Conservation (phyloP, 371 early-diverging fungal genomes). For the Actinomortierella ambigua region DNA sequence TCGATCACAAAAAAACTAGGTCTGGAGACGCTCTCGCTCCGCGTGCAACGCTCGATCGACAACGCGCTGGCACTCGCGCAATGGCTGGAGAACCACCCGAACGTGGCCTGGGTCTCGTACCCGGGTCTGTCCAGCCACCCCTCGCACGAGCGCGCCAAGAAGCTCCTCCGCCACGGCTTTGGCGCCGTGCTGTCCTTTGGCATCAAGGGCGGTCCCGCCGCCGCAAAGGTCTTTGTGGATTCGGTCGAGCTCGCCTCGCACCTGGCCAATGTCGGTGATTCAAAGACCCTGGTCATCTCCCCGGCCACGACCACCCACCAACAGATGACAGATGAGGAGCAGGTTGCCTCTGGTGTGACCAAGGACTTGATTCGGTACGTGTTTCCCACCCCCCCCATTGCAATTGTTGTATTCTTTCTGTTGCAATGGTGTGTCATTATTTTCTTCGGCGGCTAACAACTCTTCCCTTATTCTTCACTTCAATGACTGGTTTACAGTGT, state of each 20-base stretch:
- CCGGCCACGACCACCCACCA: conserved; percentile 87
- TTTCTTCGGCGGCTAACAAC: too few relatives aligned
- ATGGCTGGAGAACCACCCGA: conserved; percentile 73
- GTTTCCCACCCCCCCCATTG: too few relatives aligned
- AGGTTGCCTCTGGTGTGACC: conserved; percentile 75
- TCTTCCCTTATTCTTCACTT: too few relatives aligned
- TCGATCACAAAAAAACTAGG: conserved; percentile 15
- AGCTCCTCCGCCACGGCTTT: conserved; percentile 77
- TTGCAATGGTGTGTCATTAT: not conserved
- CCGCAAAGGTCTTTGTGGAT: conserved; percentile 70
- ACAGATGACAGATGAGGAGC: conserved; percentile 83
- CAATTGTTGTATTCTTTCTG: not conserved
- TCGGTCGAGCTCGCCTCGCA: conserved; percentile 79
- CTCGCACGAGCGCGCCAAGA: conserved; percentile 74
- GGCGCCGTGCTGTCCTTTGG: conserved; percentile 91
- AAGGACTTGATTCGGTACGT: conserved; percentile 79
- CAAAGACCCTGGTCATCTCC: conserved; percentile 85
- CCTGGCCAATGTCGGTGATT: conserved; percentile 91
- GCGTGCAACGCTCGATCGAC: conserved; percentile 84
- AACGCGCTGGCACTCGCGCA: conserved; percentile 80
- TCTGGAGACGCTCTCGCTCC: conserved; percentile 85
- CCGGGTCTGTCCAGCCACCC: conserved; percentile 80
- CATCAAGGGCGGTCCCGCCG: conserved; percentile 67
- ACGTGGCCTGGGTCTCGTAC: conserved; percentile 85
- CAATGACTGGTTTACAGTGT: conserved; percentile 48